Evolutionary conservation across 345 rosid species (phyloP).

Genomic region (Moringa oleifera): DNA sequence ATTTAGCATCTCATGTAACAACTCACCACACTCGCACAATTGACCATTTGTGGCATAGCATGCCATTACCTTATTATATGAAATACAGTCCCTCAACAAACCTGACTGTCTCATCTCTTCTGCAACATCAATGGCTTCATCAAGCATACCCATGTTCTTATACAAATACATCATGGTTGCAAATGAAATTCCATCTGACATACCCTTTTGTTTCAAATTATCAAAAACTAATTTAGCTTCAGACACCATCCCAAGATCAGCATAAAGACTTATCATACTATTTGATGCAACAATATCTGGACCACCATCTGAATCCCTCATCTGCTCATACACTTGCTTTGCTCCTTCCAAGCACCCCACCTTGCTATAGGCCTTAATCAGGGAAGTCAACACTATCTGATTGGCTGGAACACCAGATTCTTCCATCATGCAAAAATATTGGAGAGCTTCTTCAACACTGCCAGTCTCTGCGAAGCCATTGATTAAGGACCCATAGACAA

Average conservation of each 20-base stretch:
- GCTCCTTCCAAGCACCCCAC: slow-evolving; percentile 75
- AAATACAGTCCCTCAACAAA: slow-evolving; percentile 47
- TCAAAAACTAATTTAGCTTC: slow-evolving; percentile 69
- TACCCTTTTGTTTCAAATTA: slow-evolving; percentile 46
- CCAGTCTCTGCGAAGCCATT: slow-evolving; percentile 82
- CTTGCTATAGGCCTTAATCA: slow-evolving; percentile 79
- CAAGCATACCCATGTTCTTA: slow-evolving; percentile 81
- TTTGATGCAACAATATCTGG: slow-evolving; percentile 73
- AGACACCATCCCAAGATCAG: slow-evolving; percentile 66
- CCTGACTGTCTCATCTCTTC: slow-evolving; percentile 80
- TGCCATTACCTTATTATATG: slow-evolving; percentile 72
- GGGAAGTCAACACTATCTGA: slow-evolving; percentile 67
- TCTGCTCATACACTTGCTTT: slow-evolving; percentile 52
- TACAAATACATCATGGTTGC: slow-evolving; percentile 80
- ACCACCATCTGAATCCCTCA: slow-evolving; percentile 58
- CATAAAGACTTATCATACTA: slow-evolving; percentile 69
- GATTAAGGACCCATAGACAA: slow-evolving; percentile 74
- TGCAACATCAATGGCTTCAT: slow-evolving; percentile 71
- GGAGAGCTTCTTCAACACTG: slow-evolving; percentile 61
- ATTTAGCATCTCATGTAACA: slow-evolving; percentile 65
- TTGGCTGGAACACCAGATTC: slow-evolving; percentile 54
- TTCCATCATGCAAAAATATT: slow-evolving; percentile 56
- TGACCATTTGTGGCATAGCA: slow-evolving; percentile 67
- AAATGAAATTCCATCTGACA: slow-evolving; percentile 62
- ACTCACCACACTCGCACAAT: slow-evolving; percentile 59